Evolutionary conservation across 352 stramenopile species (phyloP), one percentile per base, ranked within the genome.

Genomic region (Phytophthora kernoviae): DNA sequence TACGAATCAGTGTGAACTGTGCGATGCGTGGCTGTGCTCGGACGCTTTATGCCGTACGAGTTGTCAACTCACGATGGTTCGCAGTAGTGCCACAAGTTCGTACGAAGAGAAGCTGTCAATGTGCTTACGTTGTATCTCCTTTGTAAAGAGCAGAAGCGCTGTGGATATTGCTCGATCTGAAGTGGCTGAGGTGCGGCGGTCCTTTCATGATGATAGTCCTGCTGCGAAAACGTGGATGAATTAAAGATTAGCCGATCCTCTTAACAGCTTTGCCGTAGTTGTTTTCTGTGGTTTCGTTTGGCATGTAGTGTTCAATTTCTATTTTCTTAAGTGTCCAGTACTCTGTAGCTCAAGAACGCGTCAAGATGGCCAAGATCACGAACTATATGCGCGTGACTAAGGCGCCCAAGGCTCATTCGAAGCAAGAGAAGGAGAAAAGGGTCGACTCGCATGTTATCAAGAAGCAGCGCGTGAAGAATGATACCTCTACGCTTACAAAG

Each of bases 341-440:
- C n/a, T n/a, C 18, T 4, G 17, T 22, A 46, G 14, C 36, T 41
- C 26, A 22, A 34, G 59, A 44, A 44, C 44, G 21, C 12, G 24
- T 8, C 17, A 63, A 46, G 27, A 90, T 88, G 80, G 60, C 73
- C 24, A 88, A 86, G 70, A 88, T 90, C 62, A 87, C 76, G 33
- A 81, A 48, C 61, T 88, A 73, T 39, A 87, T 90, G 81, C 81
- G 78, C 58, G 72, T 81, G 32, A 85, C 78, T n/a, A 89, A 89
- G 72, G 68, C 72, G 62, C 68, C 54, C 58, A 79, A 67, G 61
- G 54, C 62, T 37, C 62, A 69, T 20, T 62, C 63, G 33, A 72
- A 70, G 14, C 68, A 69, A 39, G 52, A 68, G 17, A 65, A 65
- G 30, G 70, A 70, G 14, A 69, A 70, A 40, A 49, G 57, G 33